Evolutionary conservation across 23 red algal genomes (phyloP).

Genomic region (Agarophyton chilense): DNA sequence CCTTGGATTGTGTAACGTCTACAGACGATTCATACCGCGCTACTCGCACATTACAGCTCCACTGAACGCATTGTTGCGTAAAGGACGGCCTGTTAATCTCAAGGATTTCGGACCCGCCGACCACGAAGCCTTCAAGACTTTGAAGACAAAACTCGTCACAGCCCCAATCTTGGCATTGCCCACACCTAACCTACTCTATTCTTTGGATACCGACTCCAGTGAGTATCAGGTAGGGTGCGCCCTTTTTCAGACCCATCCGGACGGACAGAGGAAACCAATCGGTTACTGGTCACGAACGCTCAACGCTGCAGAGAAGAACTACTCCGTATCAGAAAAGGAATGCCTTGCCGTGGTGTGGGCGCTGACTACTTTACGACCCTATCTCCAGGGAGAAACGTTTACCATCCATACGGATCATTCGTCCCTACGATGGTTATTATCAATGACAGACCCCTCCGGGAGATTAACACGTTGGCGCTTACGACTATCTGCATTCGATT

Average conservation of each 20-base stretch:
- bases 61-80: conserved; percentile 11
- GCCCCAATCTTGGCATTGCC: neutral
- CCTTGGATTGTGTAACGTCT: neutral
- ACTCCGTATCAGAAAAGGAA: no score
- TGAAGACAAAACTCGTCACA: neutral
- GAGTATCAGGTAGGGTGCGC: no score
- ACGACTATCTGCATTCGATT: neutral
- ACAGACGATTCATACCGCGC: neutral
- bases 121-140: neutral
- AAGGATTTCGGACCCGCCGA: neutral
- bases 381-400: neutral
- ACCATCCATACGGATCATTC: neutral
- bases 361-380: no score
- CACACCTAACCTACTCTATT: neutral
- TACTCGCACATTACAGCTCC: neutral
- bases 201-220: no score
- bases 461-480: neutral
- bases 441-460: neutral
- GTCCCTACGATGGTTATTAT: neutral
- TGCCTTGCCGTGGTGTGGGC: no score
- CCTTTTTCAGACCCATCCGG: no score
- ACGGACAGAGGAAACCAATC: no score
- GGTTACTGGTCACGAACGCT: no score
- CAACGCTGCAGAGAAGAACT: no score
- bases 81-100: neutral